Evolutionary conservation across 768 basidiomycete genomes (phyloP), one percentile per base, ranked within the genome.

Genomic region (Boletus reticulatus): DNA sequence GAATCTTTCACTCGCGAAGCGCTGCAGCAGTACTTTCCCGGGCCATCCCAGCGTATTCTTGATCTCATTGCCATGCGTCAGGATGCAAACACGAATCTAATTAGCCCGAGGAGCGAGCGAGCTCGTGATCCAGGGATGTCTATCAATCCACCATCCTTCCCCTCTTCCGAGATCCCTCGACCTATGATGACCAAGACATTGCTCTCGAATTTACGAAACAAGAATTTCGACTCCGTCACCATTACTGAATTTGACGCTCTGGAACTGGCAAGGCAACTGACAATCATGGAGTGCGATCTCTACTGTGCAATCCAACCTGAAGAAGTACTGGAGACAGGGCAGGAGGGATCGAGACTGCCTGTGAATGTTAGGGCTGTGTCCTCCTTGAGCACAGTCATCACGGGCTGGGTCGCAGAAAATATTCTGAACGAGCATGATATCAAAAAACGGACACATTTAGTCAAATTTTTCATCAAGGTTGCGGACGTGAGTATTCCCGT

Each of bases 361-460:
- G 71, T 80, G 48, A 89, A 89, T 61, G 87, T 98, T 43, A 88
- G 84, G 68, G 88, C 89, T 22, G 87, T 98, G 60, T 88, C 88
- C 43, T 85, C 89, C 6, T 73, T 98, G 67, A 96, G 93, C 67
- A 98, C 94, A 14, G 84, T 88, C 51, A 88, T 98, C 62, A 98
- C 94, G 1, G 95, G 94, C 5, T 96, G 94, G 92, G 91, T 98
- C 31, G 89, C 94, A 10, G 96, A 98, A 73, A 88, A 88, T 64
- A 94, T 99, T 57, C 74, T 99, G 47, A 87, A 87, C 63, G 96
- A 99, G 74, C 81, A 78, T 50, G 96, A 98, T 72, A 81, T 85
- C 62, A 94, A 92, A 80, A 91, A 86, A 73, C 78, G 94, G 57
- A 87, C 86, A 24, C 55, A 68, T 9, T 66, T 95, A 58, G 80